Evolutionary conservation across 1,284 basidiomycete species (phyloP).

Genomic region (Rhodotorula sp.): DNA sequence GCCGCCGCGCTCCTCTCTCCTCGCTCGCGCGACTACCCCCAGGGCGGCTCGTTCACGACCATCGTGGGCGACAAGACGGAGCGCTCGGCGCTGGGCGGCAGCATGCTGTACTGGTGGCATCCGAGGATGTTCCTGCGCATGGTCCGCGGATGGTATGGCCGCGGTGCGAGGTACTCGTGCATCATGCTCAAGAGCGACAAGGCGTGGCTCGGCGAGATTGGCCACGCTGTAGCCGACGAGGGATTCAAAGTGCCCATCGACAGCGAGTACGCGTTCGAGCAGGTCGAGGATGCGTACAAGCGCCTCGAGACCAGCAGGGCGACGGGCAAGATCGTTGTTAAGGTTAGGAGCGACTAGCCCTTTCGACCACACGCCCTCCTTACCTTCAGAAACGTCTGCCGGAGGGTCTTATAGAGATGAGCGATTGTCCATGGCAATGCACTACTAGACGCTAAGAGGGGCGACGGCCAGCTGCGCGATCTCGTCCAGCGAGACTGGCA

Average conservation of each 20-base stretch:
- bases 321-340: slow-evolving; percentile 62
- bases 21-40: not conserved
- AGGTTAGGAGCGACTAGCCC: not conserved
- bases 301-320: slow-evolving; percentile 60
- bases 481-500: not conserved
- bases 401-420: too few relatives aligned
- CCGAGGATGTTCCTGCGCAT: slow-evolving; percentile 20
- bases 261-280: slow-evolving; percentile 62
- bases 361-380: too few relatives aligned
- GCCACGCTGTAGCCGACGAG: slow-evolving; percentile 44
- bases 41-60: slow-evolving; percentile 22
- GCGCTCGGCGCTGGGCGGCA: slow-evolving; percentile 42
- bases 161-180: slow-evolving; percentile 42
- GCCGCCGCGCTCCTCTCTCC: slow-evolving; percentile 44
- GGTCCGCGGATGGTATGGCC: slow-evolving; percentile 28
- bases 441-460: not conserved
- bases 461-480: not conserved
- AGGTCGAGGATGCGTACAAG: slow-evolving; percentile 63
- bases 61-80: slow-evolving; percentile 41
- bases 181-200: slow-evolving; percentile 40
- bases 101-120: slow-evolving; percentile 39
- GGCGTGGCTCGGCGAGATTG: slow-evolving; percentile 44
- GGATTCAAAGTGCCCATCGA: slow-evolving; percentile 61
- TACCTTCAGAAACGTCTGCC: too few relatives aligned
- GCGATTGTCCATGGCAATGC: not conserved